These are phyloP conservation scores for Aspergillus aculeatinus DNA, from an alignment of 2,329 filamentous ascomycete genomes.

Conservation along the genomic window DNA sequence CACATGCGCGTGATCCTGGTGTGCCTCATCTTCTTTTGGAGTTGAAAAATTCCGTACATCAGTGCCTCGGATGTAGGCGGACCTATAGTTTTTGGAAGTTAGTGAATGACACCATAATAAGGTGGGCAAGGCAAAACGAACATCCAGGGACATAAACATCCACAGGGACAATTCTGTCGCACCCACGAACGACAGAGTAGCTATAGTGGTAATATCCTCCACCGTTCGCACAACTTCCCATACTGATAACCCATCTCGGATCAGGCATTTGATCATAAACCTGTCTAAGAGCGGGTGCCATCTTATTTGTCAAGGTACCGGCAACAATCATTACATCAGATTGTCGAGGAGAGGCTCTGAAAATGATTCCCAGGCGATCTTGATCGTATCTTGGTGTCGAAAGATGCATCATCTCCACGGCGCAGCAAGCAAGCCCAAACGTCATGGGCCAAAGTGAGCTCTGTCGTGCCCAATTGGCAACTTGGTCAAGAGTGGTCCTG, in stretches of 20 bases:
- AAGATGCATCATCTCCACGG: slow-evolving; percentile 91
- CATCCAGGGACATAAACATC: slow-evolving; percentile 84
- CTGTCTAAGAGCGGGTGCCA: slow-evolving; percentile 85
- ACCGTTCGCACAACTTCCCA: slow-evolving; percentile 83
- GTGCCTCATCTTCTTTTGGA: slow-evolving; percentile 74
- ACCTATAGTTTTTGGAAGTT: slow-evolving; percentile 27
- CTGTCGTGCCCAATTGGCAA: slow-evolving; percentile 86
- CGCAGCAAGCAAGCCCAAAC: slow-evolving; percentile 86
- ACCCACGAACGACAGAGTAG: slow-evolving; percentile 74
- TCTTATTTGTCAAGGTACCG: slow-evolving; percentile 92
- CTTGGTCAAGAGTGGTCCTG: slow-evolving; percentile 60
- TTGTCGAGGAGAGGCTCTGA: slow-evolving; percentile 82
- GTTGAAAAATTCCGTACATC: slow-evolving; percentile 70
- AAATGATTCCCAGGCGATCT: slow-evolving; percentile 85
- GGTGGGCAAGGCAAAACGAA: slow-evolving; percentile 46
- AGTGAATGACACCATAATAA: not conserved
- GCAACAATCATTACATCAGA: slow-evolving; percentile 93
- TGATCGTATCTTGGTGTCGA: slow-evolving; percentile 89
- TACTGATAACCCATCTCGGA: slow-evolving; percentile 81
- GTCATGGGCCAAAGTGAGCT: slow-evolving; percentile 90
- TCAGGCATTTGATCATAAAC: slow-evolving; percentile 97
- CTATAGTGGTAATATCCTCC: slow-evolving; percentile 88
- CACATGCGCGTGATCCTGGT: slow-evolving; percentile 58
- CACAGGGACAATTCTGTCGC: slow-evolving; percentile 78
- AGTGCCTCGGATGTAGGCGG: slow-evolving; percentile 56